These are phyloP conservation scores for Carex scoparia DNA, from an alignment of 176 grass and related monocot species.

Conservation along the genomic window DNA sequence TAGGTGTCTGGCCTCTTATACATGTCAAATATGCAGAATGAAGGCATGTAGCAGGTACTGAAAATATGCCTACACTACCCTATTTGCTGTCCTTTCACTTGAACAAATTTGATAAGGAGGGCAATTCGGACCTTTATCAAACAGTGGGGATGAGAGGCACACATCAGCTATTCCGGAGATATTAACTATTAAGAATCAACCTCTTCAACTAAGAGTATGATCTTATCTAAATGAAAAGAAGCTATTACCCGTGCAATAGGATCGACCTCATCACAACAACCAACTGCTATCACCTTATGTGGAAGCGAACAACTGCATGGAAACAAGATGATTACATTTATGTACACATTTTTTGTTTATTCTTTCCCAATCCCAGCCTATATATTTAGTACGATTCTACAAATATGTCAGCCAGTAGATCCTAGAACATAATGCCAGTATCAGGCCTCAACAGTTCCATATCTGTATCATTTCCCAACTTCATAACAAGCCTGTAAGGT, in stretches of 20 bases:
- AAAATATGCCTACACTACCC: not conserved
- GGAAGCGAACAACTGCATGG: slow-evolving; percentile 79
- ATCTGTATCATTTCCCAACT: not conserved
- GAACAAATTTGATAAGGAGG: not conserved
- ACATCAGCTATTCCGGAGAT: not conserved
- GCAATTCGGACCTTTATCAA: not conserved
- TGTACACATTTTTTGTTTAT: not conserved
- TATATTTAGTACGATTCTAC: not conserved
- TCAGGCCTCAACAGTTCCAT: not conserved
- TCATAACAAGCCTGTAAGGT: not conserved
- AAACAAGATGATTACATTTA: slow-evolving; percentile 17
- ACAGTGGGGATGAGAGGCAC: not conserved
- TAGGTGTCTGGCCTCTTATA: not conserved
- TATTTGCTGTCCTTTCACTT: not conserved
- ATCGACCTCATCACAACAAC: slow-evolving; percentile 75
- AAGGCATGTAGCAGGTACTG: not conserved
- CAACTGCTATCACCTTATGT: slow-evolving; percentile 79
- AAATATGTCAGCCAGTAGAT: not conserved
- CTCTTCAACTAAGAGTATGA: not conserved
- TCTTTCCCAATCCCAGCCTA: not conserved
- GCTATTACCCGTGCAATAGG: slow-evolving; percentile 71
- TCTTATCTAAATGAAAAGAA: not conserved
- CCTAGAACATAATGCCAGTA: not conserved
- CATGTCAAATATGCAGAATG: not conserved
- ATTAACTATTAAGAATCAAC: not conserved